Evolutionary conservation across 2,329 filamentous ascomycete species (phyloP), one percentile per base, ranked within the genome.

Genomic region (Alternaria sp.): DNA sequence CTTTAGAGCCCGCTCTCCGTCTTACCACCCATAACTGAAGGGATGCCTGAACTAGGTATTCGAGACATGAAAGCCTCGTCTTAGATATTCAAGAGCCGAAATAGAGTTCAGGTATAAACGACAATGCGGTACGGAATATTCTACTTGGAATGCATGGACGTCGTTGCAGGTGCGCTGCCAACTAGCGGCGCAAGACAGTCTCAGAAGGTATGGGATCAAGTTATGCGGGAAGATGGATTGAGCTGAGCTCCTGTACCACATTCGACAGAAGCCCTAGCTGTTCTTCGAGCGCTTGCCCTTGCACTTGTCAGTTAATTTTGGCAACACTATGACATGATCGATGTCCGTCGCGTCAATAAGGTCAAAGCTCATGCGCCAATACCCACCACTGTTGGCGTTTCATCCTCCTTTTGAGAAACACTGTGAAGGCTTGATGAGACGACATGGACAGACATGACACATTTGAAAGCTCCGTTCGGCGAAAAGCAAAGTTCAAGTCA

Each of bases 1-100:
- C 28, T 32, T 57, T 56, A 47, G 54, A 56, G 54, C 54, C 54
- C 54, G 43, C 44, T 32, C 15, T 32, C 54, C 54, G 40, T 52
- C 49, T 52, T 36, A 23, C 28, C 12, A 55, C 52, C 21, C 52
- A 19, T 30, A 9, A 28, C n/a, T 19, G 19, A 55, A 25, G 25
- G 54, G 54, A 30, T 15, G 54, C 54, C 12, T 46, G 6, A 26
- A 46, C 40, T n/a, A 6, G 36, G n/a, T 25, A 21, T 58, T 12
- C 30, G 15, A 40, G 55, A n/a, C 13, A 49, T 32, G 15, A 50
- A 23, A 6, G 15, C n/a, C 40, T 30, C 19, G 49, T 11, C 12
- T n/a, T 21, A 12, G 5, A 6, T 21, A 5, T 11, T 51, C n/a
- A 19, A 11, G 17, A 21, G 28, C 15, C 45, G n/a, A 5, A 11